phyloP scores from a whole-genome alignment of 768 basidiomycete genomes.

The Boletellus emodensis region DNA sequence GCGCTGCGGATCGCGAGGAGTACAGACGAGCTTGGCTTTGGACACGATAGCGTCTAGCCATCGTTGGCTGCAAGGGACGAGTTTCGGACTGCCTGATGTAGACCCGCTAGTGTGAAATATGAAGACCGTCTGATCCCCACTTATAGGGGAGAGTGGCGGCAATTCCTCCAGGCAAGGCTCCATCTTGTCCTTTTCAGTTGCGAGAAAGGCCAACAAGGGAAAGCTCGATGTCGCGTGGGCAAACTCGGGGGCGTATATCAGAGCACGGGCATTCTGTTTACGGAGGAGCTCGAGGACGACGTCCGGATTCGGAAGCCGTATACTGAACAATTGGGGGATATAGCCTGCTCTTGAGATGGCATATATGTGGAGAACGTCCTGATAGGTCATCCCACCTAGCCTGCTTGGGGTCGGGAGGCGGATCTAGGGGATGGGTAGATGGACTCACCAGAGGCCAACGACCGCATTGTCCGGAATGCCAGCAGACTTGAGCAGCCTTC shows the following conservation, averaged over 20 bases:
- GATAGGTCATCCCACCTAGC: slow-evolving; percentile 70
- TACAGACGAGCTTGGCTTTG: slow-evolving; percentile 55
- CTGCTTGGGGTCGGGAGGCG: slow-evolving; percentile 34
- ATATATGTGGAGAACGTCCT: slow-evolving; percentile 70
- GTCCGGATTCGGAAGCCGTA: slow-evolving; percentile 68
- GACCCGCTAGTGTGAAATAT: slow-evolving; percentile 81
- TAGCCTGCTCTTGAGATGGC: slow-evolving; percentile 73
- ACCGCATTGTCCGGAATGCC: slow-evolving; percentile 54
- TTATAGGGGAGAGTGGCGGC: slow-evolving; percentile 38
- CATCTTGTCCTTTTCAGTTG: slow-evolving; percentile 39
- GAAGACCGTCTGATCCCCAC: slow-evolving; percentile 48
- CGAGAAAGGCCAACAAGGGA: slow-evolving; percentile 47
- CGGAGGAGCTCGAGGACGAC: slow-evolving; percentile 67
- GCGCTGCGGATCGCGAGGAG: slow-evolving; percentile 44
- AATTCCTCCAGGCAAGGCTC: slow-evolving; percentile 36
- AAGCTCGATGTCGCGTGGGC: slow-evolving; percentile 38
- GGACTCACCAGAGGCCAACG: slow-evolving; percentile 68
- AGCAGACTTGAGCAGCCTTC: slow-evolving; percentile 40
- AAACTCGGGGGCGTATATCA: slow-evolving; percentile 63
- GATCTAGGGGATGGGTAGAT: background rate
- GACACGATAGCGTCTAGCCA: slow-evolving; percentile 60
- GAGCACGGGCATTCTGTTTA: slow-evolving; percentile 58
- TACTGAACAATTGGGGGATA: slow-evolving; percentile 72
- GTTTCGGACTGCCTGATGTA: slow-evolving; percentile 79
- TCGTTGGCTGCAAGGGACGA: slow-evolving; percentile 64